phyloP scores from a whole-genome alignment of 345 rosid species.

The Eucalyptus melliodora region DNA sequence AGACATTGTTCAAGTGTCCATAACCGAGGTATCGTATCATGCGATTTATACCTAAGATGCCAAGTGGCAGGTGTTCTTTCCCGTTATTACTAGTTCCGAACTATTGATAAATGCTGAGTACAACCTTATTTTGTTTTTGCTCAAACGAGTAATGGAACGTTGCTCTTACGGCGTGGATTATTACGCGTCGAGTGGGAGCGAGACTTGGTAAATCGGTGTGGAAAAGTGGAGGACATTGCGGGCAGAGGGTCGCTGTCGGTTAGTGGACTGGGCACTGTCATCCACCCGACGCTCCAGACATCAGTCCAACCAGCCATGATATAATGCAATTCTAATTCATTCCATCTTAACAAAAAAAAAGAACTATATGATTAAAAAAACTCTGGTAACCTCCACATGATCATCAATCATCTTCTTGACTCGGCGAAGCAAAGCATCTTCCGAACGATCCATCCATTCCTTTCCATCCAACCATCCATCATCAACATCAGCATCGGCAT shows the following conservation, averaged over 20 bases:
- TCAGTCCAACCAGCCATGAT: neutral
- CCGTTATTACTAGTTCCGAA: neutral
- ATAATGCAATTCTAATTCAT: neutral
- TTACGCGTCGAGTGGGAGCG: neutral
- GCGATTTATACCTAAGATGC: neutral
- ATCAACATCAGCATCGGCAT: too few species aligned
- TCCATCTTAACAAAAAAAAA: too few species aligned
- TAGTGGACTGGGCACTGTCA: constrained; percentile 6
- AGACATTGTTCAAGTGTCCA: fast-evolving
- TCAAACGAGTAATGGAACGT: fast-evolving
- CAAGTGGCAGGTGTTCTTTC: neutral
- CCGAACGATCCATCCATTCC: neutral
- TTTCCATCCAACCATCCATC: neutral
- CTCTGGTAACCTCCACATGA: neutral
- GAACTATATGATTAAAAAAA: neutral
- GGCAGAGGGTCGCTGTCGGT: constrained; percentile 13
- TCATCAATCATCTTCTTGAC: neutral
- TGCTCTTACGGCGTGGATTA: neutral
- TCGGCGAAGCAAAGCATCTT: neutral
- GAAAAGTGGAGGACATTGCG: neutral
- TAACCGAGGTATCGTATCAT: neutral
- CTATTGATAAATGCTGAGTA: neutral
- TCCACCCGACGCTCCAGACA: neutral
- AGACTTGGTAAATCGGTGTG: neutral
- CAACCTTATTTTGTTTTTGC: neutral